A percentile compares a stretch with the other conserved stretches of the same genome.
Evolutionary conservation across 306 rosid genomes (phyloP).

Genomic region (Acacia confusa): DNA sequence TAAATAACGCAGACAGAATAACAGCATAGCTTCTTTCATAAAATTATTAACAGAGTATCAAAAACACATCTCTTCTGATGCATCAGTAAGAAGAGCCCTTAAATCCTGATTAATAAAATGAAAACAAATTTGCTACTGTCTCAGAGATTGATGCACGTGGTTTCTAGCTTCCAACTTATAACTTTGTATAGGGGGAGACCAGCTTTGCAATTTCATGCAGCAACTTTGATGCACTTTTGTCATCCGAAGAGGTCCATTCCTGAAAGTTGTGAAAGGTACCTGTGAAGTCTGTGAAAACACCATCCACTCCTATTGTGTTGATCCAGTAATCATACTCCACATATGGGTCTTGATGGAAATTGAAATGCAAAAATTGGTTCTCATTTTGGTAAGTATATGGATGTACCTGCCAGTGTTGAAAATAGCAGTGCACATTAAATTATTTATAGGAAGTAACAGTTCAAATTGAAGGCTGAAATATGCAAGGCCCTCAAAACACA

Average conservation of each 20-base stretch:
- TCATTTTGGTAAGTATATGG: conserved; percentile 70
- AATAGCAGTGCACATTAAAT: neutral
- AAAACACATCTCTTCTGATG: neutral
- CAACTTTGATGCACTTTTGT: conserved; percentile 36
- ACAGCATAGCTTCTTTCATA: neutral
- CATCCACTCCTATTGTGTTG: conserved; percentile 60
- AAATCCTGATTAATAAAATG: neutral
- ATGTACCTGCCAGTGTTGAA: conserved; percentile 51
- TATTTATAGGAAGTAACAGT: neutral
- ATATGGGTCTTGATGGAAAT: conserved; percentile 61
- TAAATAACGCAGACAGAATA: neutral
- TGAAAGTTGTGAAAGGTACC: conserved; percentile 63
- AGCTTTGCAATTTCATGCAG: conserved; percentile 49
- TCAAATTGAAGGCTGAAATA: neutral
- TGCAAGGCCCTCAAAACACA: neutral
- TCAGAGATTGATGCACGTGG: neutral
- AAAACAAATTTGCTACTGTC: neutral
- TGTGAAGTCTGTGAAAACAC: conserved; percentile 69
- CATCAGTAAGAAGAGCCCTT: neutral
- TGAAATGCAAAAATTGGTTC: conserved; percentile 47
- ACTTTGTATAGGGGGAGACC: conserved; percentile 24
- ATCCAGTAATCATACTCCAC: conserved; percentile 62
- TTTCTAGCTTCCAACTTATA: neutral
- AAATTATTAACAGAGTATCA: neutral
- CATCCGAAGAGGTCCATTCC: conserved; percentile 47